phyloP scores from a whole-genome alignment of 2,329 filamentous ascomycete species.

The Davidsoniella eucalypti region DNA sequence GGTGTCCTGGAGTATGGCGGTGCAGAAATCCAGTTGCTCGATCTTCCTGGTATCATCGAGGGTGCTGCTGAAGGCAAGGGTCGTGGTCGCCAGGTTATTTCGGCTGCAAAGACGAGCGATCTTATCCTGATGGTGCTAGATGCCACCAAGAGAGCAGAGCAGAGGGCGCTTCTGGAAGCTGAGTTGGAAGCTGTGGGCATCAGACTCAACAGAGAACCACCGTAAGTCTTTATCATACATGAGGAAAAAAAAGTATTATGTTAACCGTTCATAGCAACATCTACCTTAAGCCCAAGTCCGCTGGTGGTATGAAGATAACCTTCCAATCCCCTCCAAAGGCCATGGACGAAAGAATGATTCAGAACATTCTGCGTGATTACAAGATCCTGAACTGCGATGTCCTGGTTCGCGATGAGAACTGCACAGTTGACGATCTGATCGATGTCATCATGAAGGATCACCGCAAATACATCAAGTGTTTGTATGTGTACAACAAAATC shows the following conservation, averaged over 20 bases:
- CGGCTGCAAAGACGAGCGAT: slow-evolving; percentile 94
- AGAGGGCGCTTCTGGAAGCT: slow-evolving; percentile 73
- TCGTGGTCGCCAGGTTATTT: slow-evolving; percentile 88
- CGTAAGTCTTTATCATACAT: slow-evolving; percentile 34
- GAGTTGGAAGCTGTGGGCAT: slow-evolving; percentile 94
- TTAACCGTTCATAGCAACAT: slow-evolving; percentile 51
- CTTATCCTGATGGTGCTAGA: slow-evolving; percentile 93
- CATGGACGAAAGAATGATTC: slow-evolving; percentile 94
- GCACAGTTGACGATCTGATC: slow-evolving; percentile 95
- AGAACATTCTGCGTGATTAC: slow-evolving; percentile 95
- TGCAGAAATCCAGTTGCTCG: slow-evolving; percentile 93
- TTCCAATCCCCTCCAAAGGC: slow-evolving; percentile 80
- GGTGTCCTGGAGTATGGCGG: slow-evolving; percentile 95
- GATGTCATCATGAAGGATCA: slow-evolving; percentile 99
- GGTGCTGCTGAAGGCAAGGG: slow-evolving; percentile 93
- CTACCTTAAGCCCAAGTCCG: slow-evolving; percentile 89
- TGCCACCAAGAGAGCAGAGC: slow-evolving; percentile 90
- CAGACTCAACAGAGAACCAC: slow-evolving; percentile 75
- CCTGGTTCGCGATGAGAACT: slow-evolving; percentile 82
- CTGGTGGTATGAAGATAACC: slow-evolving; percentile 96
- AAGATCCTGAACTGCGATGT: slow-evolving; percentile 98
- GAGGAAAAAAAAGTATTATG: not conserved
- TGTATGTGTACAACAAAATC: slow-evolving; percentile 99
- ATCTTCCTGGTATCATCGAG: slow-evolving; percentile 96
- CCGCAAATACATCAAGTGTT: slow-evolving; percentile 83